Evolutionary conservation across 164 flowering plant species (phyloP).

Genomic region (Nymphaea colorata): DNA sequence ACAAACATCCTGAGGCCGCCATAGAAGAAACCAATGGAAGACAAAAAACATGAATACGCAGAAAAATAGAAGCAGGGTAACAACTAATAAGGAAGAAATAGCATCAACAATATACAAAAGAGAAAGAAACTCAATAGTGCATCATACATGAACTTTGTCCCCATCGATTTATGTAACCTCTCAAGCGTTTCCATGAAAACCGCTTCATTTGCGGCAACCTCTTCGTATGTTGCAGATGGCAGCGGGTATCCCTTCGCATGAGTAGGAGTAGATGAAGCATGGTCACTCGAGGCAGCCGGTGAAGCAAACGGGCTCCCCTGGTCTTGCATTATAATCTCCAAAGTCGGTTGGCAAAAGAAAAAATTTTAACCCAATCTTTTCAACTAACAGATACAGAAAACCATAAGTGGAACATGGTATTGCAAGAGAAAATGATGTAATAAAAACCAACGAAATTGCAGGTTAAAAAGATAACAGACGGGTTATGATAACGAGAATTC

Average conservation of each 20-base stretch:
- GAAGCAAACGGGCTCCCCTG: background rate
- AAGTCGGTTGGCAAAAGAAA: background rate
- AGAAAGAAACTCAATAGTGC: background rate
- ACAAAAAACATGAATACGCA: background rate
- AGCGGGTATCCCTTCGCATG: constrained; percentile 15
- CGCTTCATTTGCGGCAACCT: constrained; percentile 30
- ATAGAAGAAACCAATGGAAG: background rate
- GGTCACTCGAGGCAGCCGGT: background rate
- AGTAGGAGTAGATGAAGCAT: background rate
- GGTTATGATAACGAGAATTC: background rate
- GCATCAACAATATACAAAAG: constrained; percentile 1
- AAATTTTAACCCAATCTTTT: background rate
- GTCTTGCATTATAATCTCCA: background rate
- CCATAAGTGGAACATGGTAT: background rate
- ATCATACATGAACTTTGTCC: constrained; percentile 45
- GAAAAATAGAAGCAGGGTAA: background rate
- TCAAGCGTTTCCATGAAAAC: constrained; percentile 46
- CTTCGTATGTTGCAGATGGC: constrained; percentile 32
- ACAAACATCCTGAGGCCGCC: background rate
- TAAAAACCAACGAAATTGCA: background rate
- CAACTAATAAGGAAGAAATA: background rate
- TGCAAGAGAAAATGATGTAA: background rate
- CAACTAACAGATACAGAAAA: background rate
- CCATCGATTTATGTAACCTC: constrained; percentile 33
- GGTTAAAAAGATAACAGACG: background rate